Conservation (phyloP, 1,284 basidiomycete species). For the Pseudozyma sp. region DNA sequence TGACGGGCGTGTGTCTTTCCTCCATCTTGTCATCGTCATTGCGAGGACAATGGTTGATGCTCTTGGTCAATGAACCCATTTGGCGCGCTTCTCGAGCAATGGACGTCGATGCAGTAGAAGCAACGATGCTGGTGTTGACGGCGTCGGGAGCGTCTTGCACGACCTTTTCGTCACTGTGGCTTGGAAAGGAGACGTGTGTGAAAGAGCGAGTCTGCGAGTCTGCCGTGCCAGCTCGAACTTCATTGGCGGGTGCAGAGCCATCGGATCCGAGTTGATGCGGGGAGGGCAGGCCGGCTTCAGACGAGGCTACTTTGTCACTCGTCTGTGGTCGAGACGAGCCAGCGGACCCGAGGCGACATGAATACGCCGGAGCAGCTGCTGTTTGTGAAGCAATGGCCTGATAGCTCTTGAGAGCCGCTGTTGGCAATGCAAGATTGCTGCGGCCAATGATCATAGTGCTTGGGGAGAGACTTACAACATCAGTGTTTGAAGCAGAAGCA, state of each 20-base stretch:
- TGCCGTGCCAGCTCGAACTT: slow-evolving; percentile 3
- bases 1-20: slow-evolving; percentile 13
- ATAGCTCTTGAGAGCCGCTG: neutral
- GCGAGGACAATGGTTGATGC: neutral
- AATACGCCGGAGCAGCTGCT: slow-evolving; percentile 27
- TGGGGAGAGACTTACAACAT: slow-evolving; percentile 8
- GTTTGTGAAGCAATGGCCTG: neutral
- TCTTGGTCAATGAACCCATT: neutral
- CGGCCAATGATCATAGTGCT: slow-evolving; percentile 33
- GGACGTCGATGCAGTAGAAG: no score
- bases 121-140: no score
- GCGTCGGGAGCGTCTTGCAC: no score
- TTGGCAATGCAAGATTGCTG: slow-evolving; percentile 16
- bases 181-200: slow-evolving; percentile 16
- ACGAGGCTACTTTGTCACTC: slow-evolving; percentile 2
- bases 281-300: slow-evolving; percentile 4
- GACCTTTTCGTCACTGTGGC: neutral
- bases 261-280: neutral
- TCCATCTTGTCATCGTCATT: slow-evolving; percentile 14
- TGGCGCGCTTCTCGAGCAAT: no score
- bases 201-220: slow-evolving; percentile 5
- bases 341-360: slow-evolving; percentile 19
- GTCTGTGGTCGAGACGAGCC: slow-evolving; percentile 23
- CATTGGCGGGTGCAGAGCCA: neutral
- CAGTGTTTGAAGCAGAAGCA: neutral